A percentile compares a stretch with the other conserved stretches of the same genome.
Conservation (phyloP, 2,329 filamentous ascomycete genomes). For the Ophiostoma montium region DNA sequence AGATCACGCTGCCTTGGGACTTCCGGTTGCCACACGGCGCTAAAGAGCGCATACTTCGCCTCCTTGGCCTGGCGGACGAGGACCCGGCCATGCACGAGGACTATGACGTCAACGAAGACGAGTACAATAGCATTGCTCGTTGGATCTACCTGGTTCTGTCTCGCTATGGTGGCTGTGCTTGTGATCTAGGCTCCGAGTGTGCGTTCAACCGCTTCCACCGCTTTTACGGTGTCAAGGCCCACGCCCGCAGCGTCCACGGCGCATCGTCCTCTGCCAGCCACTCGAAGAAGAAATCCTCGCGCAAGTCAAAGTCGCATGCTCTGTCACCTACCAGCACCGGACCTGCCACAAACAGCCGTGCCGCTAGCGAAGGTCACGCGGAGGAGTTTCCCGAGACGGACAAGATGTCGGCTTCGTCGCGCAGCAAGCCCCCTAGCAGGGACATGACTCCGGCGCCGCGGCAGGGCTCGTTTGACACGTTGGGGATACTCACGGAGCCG, state of each 20-base stretch:
- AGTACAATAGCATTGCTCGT: slow-evolving; percentile 44
- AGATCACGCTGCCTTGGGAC: slow-evolving; percentile 54
- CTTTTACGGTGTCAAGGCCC: slow-evolving; percentile 25
- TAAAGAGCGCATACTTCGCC: slow-evolving; percentile 38
- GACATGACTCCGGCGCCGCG: slow-evolving; percentile 45
- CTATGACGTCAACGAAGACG: slow-evolving; percentile 41
- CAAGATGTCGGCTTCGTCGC: slow-evolving; percentile 33
- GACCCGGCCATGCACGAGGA: slow-evolving; percentile 33
- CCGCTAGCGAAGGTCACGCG: slow-evolving; percentile 45
- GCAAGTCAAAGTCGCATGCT: slow-evolving; percentile 39
- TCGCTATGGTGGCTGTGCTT: slow-evolving; percentile 69
- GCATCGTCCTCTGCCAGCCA: slow-evolving; percentile 16
- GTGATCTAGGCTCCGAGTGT: slow-evolving; percentile 48
- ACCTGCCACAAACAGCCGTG: slow-evolving; percentile 47
- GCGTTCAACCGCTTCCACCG: slow-evolving; percentile 50
- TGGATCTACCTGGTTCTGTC: slow-evolving; percentile 59
- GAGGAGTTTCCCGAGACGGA: slow-evolving; percentile 44
- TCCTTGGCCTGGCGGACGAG: slow-evolving; percentile 50
- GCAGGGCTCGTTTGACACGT: slow-evolving; percentile 45
- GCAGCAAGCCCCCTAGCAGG: slow-evolving; percentile 52
- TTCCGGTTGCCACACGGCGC: slow-evolving; percentile 46
- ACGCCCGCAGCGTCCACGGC: slow-evolving; percentile 24
- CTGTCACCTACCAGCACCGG: slow-evolving; percentile 49
- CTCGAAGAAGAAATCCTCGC: slow-evolving; percentile 32
- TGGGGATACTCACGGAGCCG: slow-evolving; percentile 47